These are phyloP conservation scores for Xylaria flabelliformis DNA, from an alignment of 495 filamentous ascomycete species.

Conservation along the genomic window DNA sequence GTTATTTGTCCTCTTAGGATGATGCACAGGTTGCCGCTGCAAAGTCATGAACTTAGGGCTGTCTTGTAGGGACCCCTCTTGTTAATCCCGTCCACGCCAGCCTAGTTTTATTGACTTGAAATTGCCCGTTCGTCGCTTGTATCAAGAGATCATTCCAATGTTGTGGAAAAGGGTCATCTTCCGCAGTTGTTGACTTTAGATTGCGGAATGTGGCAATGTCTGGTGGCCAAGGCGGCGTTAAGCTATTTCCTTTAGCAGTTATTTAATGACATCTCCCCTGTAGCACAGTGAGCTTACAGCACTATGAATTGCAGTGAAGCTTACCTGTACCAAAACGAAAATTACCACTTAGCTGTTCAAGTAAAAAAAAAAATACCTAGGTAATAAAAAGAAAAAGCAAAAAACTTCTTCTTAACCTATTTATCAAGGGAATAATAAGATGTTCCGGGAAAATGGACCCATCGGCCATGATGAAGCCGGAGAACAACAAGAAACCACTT, in stretches of 20 bases:
- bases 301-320: background rate
- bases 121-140: background rate
- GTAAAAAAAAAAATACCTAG: background rate
- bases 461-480: background rate
- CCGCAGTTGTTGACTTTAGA: background rate
- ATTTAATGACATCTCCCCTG: constrained; percentile 2
- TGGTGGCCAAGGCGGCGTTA: constrained; percentile 9
- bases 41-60: background rate
- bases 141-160: background rate
- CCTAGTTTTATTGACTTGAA: background rate
- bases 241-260: background rate
- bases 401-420: background rate
- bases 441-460: background rate
- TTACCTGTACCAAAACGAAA: background rate
- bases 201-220: background rate
- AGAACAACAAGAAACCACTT: too few relatives aligned
- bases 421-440: background rate
- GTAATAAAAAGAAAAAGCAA: too few relatives aligned
- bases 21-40: constrained; percentile 4
- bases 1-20: constrained; percentile 10
- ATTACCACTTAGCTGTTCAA: background rate
- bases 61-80: background rate
- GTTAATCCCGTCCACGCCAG: background rate
- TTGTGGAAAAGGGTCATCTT: background rate
- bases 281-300: background rate